Conservation (phyloP, 495 filamentous ascomycete genomes). For the Amphirosellinia nigrospora region DNA sequence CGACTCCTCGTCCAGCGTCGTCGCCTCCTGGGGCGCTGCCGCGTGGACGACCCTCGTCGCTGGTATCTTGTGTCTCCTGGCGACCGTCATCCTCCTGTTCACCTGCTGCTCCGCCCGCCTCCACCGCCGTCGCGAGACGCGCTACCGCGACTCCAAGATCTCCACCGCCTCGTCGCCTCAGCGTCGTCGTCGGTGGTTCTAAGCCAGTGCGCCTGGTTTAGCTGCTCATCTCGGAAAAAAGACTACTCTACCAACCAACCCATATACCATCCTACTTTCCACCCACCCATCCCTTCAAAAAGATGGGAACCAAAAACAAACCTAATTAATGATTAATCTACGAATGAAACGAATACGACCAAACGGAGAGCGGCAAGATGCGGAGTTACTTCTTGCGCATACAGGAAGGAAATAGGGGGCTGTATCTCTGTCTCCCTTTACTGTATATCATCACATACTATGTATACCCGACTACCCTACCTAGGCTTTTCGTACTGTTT, state of each 20-base stretch:
- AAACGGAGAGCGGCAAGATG: background rate
- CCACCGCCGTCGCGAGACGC: slow-evolving; percentile 35
- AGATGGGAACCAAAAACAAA: no score
- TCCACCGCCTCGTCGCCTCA: background rate
- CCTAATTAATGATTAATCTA: slow-evolving; percentile 20
- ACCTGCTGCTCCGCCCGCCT: slow-evolving; percentile 59
- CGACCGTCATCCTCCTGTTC: slow-evolving; percentile 61
- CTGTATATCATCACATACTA: background rate
- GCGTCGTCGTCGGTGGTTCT: slow-evolving; percentile 18
- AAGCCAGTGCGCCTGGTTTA: background rate
- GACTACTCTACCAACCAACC: background rate
- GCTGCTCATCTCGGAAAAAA: background rate
- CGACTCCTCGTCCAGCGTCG: slow-evolving; percentile 37
- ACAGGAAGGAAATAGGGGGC: background rate
- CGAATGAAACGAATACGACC: slow-evolving; percentile 12
- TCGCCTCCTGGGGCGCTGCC: slow-evolving; percentile 53
- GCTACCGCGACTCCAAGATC: slow-evolving; percentile 20
- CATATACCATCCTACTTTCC: background rate
- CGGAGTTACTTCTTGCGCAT: background rate
- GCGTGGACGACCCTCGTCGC: slow-evolving; percentile 59
- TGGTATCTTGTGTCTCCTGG: slow-evolving; percentile 59
- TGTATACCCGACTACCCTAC: background rate
- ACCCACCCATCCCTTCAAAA: background rate
- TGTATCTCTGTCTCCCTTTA: background rate
- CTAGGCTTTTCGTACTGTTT: background rate